These are phyloP conservation scores for Penicillium canariense DNA, from an alignment of 495 filamentous ascomycete genomes.

Conservation along the genomic window DNA sequence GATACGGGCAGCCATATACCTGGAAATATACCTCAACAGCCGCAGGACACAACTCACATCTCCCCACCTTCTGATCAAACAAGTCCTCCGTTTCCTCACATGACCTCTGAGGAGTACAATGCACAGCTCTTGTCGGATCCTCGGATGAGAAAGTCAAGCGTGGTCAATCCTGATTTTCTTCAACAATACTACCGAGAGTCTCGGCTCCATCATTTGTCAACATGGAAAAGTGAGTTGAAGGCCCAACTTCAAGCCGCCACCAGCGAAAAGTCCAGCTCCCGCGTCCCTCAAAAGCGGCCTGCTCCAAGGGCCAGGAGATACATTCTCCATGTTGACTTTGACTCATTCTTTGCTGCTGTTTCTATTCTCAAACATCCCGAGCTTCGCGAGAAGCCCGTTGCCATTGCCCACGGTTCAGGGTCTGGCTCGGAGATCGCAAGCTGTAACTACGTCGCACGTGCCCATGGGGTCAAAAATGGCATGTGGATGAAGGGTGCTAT, in stretches of 20 bases:
- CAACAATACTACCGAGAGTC: slow-evolving; percentile 94
- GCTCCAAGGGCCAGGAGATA: slow-evolving; percentile 68
- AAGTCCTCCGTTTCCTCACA: slow-evolving; percentile 31
- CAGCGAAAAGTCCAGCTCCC: slow-evolving; percentile 61
- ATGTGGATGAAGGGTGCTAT: slow-evolving; percentile 98
- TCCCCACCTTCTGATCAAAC: slow-evolving; percentile 6
- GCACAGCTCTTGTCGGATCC: slow-evolving; percentile 76
- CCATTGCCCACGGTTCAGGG: slow-evolving; percentile 78
- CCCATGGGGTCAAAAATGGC: slow-evolving; percentile 86
- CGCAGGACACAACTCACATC: slow-evolving; percentile 4
- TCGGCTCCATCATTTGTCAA: slow-evolving; percentile 88
- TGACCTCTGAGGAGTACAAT: slow-evolving; percentile 93
- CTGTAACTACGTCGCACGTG: slow-evolving; percentile 89
- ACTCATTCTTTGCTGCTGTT: slow-evolving; percentile 95
- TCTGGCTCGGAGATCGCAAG: slow-evolving; percentile 92
- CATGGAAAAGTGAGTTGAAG: slow-evolving; percentile 93
- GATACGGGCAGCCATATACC: background rate
- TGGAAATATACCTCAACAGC: background rate
- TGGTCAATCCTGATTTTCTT: slow-evolving; percentile 85
- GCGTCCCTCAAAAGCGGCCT: slow-evolving; percentile 45
- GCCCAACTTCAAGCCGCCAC: slow-evolving; percentile 77
- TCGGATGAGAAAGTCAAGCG: slow-evolving; percentile 77
- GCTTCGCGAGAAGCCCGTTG: slow-evolving; percentile 76
- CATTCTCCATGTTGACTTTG: slow-evolving; percentile 94
- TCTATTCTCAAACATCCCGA: slow-evolving; percentile 77